These are phyloP conservation scores for Xenoacremonium recifei DNA, from an alignment of 2,329 filamentous ascomycete species.

Conservation along the genomic window DNA sequence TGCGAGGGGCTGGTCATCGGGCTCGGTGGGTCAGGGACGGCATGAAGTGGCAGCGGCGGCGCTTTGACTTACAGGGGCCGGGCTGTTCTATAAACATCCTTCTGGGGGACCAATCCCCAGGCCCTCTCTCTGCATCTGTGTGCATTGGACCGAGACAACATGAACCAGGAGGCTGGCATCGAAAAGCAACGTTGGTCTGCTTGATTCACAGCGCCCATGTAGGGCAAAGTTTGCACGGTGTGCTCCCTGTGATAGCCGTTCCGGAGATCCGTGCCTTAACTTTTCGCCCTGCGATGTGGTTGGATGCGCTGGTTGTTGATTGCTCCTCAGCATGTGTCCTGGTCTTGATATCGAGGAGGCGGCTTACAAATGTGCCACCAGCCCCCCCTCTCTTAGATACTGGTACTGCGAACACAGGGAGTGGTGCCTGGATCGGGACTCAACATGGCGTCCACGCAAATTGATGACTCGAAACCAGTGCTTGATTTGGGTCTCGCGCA, in stretches of 20 bases:
- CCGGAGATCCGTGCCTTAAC: constrained; percentile 12
- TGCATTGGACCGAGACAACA: no score
- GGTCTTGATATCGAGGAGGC: constrained; percentile 9
- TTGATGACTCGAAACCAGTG: background rate
- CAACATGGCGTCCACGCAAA: no score
- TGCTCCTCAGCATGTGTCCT: constrained; percentile 19
- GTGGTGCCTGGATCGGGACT: background rate
- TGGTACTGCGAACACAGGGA: background rate
- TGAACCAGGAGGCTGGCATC: no score
- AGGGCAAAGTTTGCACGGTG: no score
- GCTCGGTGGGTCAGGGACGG: constrained; percentile 15
- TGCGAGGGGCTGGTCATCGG: constrained; percentile 25
- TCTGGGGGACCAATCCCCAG: constrained; percentile 8
- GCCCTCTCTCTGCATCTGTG: no score
- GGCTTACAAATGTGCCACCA: constrained; percentile 20
- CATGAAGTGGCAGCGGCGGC: constrained; percentile 11
- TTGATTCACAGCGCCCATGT: no score
- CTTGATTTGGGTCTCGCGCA: constrained; percentile 18
- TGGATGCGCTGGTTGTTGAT: constrained; percentile 13
- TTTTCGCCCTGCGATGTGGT: constrained; percentile 10
- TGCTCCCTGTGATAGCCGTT: constrained; percentile 4
- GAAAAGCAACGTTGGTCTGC: no score
- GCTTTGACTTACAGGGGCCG: constrained; percentile 23
- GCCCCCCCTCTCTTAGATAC: background rate
- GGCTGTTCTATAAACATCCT: constrained; percentile 27